These are phyloP conservation scores for Wallacemonas sp. DNA, from an alignment of 208 protist species.

Conservation along the genomic window DNA sequence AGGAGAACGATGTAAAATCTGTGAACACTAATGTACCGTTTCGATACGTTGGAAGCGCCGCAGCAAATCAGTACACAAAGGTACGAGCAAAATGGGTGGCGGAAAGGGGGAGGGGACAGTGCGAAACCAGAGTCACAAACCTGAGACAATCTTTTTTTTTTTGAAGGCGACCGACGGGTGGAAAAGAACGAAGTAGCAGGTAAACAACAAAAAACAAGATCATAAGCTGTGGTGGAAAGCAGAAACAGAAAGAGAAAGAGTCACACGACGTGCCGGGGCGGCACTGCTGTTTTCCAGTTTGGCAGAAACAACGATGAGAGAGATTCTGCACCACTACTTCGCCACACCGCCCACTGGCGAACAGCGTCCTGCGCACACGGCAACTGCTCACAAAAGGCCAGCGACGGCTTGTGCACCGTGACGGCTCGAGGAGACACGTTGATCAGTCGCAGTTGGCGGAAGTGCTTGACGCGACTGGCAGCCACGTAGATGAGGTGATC, in stretches of 20 bases:
- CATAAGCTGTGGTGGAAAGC: neutral
- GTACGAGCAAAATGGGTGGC: neutral
- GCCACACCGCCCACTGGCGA: conserved; percentile 27
- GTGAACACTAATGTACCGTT: too few species aligned
- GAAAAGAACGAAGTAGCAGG: neutral
- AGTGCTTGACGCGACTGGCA: conserved; percentile 71
- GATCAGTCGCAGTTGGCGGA: conserved; percentile 69
- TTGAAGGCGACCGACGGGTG: neutral
- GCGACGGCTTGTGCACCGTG: conserved; percentile 60
- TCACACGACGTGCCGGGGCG: neutral
- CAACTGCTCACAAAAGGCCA: conserved; percentile 47
- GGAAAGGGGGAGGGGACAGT: neutral
- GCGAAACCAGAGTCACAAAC: neutral
- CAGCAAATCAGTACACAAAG: neutral
- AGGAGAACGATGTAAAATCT: too few species aligned
- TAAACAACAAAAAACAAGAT: neutral
- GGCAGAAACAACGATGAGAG: neutral
- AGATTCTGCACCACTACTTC: conserved; percentile 1
- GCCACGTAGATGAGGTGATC: conserved; percentile 89
- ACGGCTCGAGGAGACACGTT: conserved; percentile 74
- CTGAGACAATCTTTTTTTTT: neutral
- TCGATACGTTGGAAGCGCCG: too few species aligned
- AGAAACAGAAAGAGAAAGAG: neutral
- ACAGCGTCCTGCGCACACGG: conserved; percentile 20
- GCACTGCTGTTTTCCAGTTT: conserved; percentile 3